A percentile compares a stretch with the other conserved stretches of the same genome.
phyloP scores from a whole-genome alignment of 2,329 filamentous ascomycete genomes.

The Diaporthe destruens region DNA sequence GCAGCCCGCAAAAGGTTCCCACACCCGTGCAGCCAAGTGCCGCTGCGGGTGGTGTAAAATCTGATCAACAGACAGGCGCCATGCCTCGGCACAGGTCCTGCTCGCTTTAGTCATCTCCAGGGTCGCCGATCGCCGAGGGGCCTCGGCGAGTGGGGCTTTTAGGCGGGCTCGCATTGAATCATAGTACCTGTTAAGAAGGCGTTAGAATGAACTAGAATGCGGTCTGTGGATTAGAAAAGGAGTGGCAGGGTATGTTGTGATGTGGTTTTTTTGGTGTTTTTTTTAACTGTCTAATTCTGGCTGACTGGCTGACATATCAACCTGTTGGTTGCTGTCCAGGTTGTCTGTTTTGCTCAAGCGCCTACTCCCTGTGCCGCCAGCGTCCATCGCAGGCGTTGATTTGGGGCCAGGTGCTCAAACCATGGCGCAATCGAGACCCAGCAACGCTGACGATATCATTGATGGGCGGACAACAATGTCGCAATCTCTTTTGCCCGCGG shows the following conservation, averaged over 20 bases:
- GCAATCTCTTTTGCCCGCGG: neutral
- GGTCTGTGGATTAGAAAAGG: neutral
- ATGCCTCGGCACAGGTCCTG: conserved; percentile 18
- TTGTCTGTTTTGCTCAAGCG: neutral
- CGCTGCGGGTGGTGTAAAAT: neutral
- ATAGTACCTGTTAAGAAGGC: neutral
- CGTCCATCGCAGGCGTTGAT: no score
- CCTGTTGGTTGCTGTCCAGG: neutral
- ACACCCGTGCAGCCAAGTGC: neutral
- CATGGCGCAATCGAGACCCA: neutral
- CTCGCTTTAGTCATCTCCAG: conserved; percentile 2
- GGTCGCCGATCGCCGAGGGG: conserved; percentile 27
- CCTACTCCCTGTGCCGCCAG: no score
- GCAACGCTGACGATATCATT: neutral
- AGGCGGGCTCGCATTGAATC: neutral
- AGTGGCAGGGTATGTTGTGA: neutral
- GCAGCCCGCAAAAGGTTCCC: conserved; percentile 5
- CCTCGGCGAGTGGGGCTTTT: conserved; percentile 28
- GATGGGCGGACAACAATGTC: no score
- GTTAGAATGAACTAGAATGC: conserved; percentile 5
- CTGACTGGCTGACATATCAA: conserved; percentile 12
- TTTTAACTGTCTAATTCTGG: no score
- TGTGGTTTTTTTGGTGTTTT: neutral
- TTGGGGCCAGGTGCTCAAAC: neutral
- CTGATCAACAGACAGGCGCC: neutral